Evolutionary conservation across 208 protist species (phyloP).

Genomic region (Wallacemonas sp.): DNA sequence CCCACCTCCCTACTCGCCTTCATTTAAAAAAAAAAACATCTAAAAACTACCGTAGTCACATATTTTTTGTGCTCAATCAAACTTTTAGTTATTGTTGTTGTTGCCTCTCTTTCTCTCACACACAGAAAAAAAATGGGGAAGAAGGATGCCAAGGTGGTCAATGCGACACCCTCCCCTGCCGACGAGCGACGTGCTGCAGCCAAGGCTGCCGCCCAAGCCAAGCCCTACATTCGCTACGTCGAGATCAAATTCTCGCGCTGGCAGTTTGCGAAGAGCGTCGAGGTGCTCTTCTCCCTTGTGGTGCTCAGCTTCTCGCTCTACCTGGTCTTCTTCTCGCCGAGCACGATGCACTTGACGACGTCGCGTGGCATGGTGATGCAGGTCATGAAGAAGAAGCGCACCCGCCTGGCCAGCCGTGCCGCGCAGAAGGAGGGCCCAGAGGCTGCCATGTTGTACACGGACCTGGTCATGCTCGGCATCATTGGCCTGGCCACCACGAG

Average conservation of each 20-base stretch:
- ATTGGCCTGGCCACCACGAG: slow-evolving; percentile 33
- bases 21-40: no score
- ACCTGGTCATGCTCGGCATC: slow-evolving; percentile 45
- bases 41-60: no score
- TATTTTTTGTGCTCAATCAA: no score
- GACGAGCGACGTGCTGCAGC: no score
- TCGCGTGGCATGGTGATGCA: slow-evolving; percentile 7
- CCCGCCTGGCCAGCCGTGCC: slow-evolving; percentile 28
- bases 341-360: slow-evolving; percentile 18
- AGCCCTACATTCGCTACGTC: slow-evolving; percentile 19
- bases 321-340: slow-evolving; percentile 24
- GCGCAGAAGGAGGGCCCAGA: slow-evolving; percentile 17
- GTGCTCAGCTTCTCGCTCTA: slow-evolving; percentile 13
- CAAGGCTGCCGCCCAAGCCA: not conserved
- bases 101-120: not conserved
- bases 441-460: slow-evolving; percentile 42
- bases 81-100: not conserved
- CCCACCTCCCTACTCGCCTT: no score
- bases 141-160: not conserved
- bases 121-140: no score
- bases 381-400: slow-evolving; percentile 21
- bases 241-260: slow-evolving; percentile 1
- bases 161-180: no score
- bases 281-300: slow-evolving; percentile 23
- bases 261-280: slow-evolving; percentile 16